phyloP scores from a whole-genome alignment of 192 early-diverging fungal genomes.

The Neocallimastix lanati region DNA sequence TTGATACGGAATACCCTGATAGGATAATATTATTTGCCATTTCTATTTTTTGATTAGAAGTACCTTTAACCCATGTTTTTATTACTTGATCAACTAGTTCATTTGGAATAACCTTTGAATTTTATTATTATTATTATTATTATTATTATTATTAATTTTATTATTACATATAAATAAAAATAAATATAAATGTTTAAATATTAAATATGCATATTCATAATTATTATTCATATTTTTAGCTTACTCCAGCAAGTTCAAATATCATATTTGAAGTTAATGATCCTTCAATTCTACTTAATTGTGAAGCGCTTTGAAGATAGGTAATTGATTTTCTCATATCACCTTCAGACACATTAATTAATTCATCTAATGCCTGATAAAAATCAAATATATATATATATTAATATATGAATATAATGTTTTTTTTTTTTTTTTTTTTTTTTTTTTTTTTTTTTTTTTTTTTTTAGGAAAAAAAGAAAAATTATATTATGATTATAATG shows the following conservation, averaged over 20 bases:
- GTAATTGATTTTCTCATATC: conserved; percentile 86
- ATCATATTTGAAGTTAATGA: conserved; percentile 32
- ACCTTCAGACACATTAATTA: conserved; percentile 63
- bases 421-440: too few relatives aligned
- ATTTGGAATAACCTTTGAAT: conserved; percentile 42
- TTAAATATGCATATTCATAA: too few relatives aligned
- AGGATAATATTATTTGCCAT: conserved; percentile 37
- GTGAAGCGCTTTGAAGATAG: conserved; percentile 67
- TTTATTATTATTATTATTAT: too few relatives aligned
- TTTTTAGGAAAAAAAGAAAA: too few relatives aligned
- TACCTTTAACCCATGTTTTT: conserved; percentile 23
- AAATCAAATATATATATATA: too few relatives aligned
- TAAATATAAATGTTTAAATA: too few relatives aligned
- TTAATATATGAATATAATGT: too few relatives aligned
- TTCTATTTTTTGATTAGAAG: conserved; percentile 21
- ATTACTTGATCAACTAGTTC: conserved; percentile 39
- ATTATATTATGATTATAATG: too few relatives aligned
- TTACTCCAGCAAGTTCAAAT: conserved; percentile 64
- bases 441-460: too few relatives aligned
- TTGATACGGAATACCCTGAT: conserved; percentile 56
- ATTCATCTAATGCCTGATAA: conserved; percentile 29
- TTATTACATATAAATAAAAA: too few relatives aligned
- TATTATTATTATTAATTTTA: too few relatives aligned
- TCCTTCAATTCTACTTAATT: conserved; percentile 25
- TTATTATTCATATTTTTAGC: too few relatives aligned